Evolutionary conservation across 148 eudicot genomes (phyloP).

Genomic region (Heliamphora exappendiculata): DNA sequence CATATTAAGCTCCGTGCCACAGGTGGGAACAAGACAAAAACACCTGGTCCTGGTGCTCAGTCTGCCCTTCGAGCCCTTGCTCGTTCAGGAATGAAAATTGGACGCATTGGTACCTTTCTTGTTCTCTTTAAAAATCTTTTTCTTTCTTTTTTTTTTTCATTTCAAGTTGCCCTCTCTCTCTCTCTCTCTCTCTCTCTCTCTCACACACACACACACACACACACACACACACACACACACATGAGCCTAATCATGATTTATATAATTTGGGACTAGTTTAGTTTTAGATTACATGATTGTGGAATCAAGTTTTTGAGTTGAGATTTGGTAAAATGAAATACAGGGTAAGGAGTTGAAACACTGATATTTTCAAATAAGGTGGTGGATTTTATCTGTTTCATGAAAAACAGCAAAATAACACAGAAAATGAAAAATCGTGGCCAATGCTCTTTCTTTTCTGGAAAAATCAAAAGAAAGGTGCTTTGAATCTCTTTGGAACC

Average conservation of each 20-base stretch:
- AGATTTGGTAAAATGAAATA: no score
- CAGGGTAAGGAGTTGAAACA: no score
- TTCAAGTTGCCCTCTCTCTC: neutral
- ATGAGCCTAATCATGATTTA: neutral
- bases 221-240: no score
- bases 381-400: neutral
- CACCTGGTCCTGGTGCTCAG: conserved; percentile 21
- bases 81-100: conserved; percentile 19
- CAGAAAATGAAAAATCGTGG: neutral
- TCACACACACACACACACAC: no score
- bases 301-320: neutral
- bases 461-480: neutral
- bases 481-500: neutral
- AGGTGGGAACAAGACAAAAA: conserved; percentile 17
- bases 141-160: neutral
- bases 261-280: neutral
- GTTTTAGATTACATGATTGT: neutral
- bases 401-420: neutral
- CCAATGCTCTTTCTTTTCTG: neutral
- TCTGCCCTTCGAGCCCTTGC: conserved; percentile 19
- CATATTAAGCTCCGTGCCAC: conserved; percentile 22
- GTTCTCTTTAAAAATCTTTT: neutral
- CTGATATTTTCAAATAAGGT: neutral
- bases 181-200: neutral
- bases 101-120: conserved; percentile 11